These are phyloP conservation scores for Excoecaria cochinchinensis DNA, from an alignment of 345 rosid species.

Conservation along the genomic window DNA sequence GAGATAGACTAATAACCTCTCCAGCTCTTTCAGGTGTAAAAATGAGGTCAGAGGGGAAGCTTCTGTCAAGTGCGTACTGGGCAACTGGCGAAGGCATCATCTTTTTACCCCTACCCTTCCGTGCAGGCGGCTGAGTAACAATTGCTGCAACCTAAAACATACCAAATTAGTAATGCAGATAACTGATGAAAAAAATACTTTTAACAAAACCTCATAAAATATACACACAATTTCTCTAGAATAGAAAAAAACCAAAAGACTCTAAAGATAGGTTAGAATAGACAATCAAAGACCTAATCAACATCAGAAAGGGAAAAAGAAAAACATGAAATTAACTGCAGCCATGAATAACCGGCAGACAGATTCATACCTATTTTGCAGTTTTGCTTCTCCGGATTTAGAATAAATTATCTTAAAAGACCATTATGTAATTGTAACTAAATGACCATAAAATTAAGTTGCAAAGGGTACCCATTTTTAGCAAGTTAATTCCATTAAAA, in stretches of 20 bases:
- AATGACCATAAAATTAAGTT: not conserved
- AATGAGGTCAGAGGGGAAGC: slow-evolving; percentile 74
- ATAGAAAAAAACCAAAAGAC: not conserved
- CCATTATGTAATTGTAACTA: not conserved
- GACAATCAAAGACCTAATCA: too few relatives aligned
- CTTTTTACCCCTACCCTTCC: slow-evolving; percentile 79
- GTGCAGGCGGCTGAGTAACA: slow-evolving; percentile 86
- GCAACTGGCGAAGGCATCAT: slow-evolving; percentile 82
- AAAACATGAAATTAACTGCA: too few relatives aligned
- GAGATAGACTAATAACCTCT: slow-evolving; percentile 48
- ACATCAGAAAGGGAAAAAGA: too few relatives aligned
- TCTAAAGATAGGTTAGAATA: too few relatives aligned
- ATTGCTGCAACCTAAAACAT: slow-evolving; percentile 76
- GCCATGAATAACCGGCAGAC: too few relatives aligned
- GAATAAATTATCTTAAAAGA: too few relatives aligned
- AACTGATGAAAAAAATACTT: not conserved
- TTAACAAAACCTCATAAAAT: not conserved
- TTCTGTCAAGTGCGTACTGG: slow-evolving; percentile 71
- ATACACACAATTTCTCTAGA: not conserved
- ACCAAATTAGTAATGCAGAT: not conserved
- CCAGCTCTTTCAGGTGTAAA: slow-evolving; percentile 83
- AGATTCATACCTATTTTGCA: too few relatives aligned
- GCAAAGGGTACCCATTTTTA: not conserved
- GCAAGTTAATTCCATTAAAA: not conserved
- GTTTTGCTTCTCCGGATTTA: too few relatives aligned